phyloP scores from a whole-genome alignment of 805 yeast species.

The Wickerhamomyces alni region DNA sequence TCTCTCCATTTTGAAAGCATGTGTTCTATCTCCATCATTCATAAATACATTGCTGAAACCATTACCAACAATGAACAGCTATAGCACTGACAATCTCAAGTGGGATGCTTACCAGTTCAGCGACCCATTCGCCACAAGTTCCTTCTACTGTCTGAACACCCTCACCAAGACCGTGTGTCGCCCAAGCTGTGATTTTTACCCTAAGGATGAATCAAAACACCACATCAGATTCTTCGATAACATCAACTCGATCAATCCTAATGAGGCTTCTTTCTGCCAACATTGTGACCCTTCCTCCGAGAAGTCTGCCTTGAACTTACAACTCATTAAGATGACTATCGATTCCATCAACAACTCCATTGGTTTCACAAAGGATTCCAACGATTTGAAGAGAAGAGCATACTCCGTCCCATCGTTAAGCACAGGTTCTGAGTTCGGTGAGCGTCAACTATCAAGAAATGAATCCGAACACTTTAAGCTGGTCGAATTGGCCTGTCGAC shows the following conservation, averaged over 20 bases:
- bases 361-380: slow-evolving; percentile 37
- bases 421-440: slow-evolving; percentile 11
- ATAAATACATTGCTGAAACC: not conserved
- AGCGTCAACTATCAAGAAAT: slow-evolving; percentile 39
- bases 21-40: not conserved
- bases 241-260: slow-evolving; percentile 33
- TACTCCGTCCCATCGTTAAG: slow-evolving; percentile 17
- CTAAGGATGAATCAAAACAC: slow-evolving; percentile 29
- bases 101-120: slow-evolving; percentile 62
- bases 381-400: slow-evolving; percentile 20
- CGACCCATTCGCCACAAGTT: slow-evolving; percentile 60
- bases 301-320: slow-evolving; percentile 14
- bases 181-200: slow-evolving; percentile 57
- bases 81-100: slow-evolving; percentile 22
- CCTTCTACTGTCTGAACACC: slow-evolving; percentile 48
- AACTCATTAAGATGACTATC: slow-evolving; percentile 42
- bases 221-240: slow-evolving; percentile 41
- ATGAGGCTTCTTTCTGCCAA: slow-evolving; percentile 47
- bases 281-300: slow-evolving; percentile 46
- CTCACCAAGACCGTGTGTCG: slow-evolving; percentile 45
- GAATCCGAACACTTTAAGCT: slow-evolving; percentile 65
- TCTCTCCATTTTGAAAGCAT: not conserved
- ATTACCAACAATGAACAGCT: not conserved
- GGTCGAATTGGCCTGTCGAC: slow-evolving; percentile 76
- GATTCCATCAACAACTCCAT: slow-evolving; percentile 48